Evolutionary conservation across 805 yeast species (phyloP), one percentile per base, ranked within the genome.

Genomic region (Saccharomycopsis sp.): DNA sequence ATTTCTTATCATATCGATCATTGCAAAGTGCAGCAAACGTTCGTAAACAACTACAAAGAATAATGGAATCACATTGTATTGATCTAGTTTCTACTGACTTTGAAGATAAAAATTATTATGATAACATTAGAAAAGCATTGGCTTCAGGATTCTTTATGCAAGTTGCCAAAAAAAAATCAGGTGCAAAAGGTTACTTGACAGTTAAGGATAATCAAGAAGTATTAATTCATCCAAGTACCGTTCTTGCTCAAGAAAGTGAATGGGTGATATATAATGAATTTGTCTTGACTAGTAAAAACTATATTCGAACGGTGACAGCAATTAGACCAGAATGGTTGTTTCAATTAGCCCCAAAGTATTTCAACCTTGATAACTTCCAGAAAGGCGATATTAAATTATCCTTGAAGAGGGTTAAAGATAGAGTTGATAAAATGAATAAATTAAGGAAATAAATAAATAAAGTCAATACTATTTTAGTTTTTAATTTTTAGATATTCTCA

Each of bases 71-170:
- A 44, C 74, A 80, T 57, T 93, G 85, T 56, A 65, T 90, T 46
- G 85, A 80, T 46, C 64, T 93, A 44, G 71, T 74, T 48, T 75
- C 87, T 39, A 81, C 87, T 2, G 80, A 83, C 33, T 74, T 65
- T 51, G 83, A 76, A 22, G 69, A 72, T 51, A 76, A 75, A 41
- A 59, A 60, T 34, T 88, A 85, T 65, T 81, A 80, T 62, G 79
- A 75, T 54, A 83, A 86, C 56, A 80, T 93, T 52, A 74, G 95
- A 46, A 85, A 83, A 61, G 96, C 97, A 0, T 65, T 93, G 47
- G 74, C 86, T 3, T 75, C 86, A n/a, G 98, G 98, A 1, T 89
- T 88, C 63, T 93, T 93, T 70, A 89, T 93, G 97, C 98, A 93
- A 68, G 95, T 85, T 44, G 97, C 97, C 27, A 93, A 89, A 67